Conservation (phyloP, 208 protist species). For the Trypanosoma mega region DNA sequence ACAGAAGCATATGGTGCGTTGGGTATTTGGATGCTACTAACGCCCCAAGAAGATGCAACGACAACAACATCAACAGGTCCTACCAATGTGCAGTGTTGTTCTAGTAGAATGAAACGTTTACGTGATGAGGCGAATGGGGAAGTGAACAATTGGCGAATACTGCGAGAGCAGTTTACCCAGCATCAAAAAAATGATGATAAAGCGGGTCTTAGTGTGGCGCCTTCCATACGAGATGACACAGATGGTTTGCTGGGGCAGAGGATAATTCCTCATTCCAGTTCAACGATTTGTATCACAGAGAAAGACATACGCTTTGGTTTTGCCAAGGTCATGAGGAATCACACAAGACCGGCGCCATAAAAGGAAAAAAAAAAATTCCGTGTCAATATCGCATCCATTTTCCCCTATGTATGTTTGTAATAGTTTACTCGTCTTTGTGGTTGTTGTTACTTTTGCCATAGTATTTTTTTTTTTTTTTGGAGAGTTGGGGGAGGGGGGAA, state of each 20-base stretch:
- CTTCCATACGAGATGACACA: background rate
- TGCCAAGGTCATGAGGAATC: constrained; percentile 18
- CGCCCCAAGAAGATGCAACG: background rate
- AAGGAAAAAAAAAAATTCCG: constrained; percentile 1
- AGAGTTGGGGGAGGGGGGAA: too few species aligned
- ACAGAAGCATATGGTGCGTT: constrained; percentile 25
- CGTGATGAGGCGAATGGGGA: background rate
- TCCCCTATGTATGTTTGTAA: constrained; percentile 4
- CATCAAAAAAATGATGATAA: background rate
- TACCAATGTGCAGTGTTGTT: background rate
- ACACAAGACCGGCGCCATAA: background rate
- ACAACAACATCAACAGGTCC: background rate
- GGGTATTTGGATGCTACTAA: constrained; percentile 29
- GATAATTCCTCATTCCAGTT: constrained; percentile 13
- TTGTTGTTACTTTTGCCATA: background rate
- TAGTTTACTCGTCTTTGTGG: constrained; percentile 6
- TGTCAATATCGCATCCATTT: constrained; percentile 25
- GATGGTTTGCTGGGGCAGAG: background rate
- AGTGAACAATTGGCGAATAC: constrained; percentile 15
- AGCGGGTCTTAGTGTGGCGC: background rate
- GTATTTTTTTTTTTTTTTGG: background rate
- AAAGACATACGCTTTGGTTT: constrained; percentile 57
- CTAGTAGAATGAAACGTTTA: background rate
- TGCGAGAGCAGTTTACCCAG: constrained; percentile 5
- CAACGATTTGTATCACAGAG: constrained; percentile 33